Base-by-base conservation (phyloP, 176 grass and related monocot species). In the Aechmea fasciata region DNA sequence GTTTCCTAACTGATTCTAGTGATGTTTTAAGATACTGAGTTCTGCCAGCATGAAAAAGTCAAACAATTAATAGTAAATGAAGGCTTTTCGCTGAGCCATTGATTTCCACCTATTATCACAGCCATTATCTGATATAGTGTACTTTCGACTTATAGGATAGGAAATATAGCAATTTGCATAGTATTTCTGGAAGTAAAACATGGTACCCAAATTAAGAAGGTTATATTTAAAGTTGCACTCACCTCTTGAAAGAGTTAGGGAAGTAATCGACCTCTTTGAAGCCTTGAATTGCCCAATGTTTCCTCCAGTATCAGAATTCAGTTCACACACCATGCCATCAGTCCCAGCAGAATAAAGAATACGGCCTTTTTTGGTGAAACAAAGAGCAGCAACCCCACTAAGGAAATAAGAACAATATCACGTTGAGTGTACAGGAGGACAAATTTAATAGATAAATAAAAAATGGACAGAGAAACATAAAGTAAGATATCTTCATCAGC, bases 321-420 rank as follows among this genome's bases (percentile, higher is more conserved):
- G 52, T 54, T 66, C 75, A 78, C 49, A 86, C 71, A 86, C 61
- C 55, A 71, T 24, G 50, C 84, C 84, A 78, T 86, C 84, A 12
- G 24, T 54, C 17, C 70, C 71, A 57, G 74, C 74, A 25, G 74
- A 81, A 51, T 78, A 78, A 74, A 86, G 29, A 64, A 82, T 48
- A 18, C 72, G 22, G 13, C 75, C 75, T 54, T 82, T 71, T 59
- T 77, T 81, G 41, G 70, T 63, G 47, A 87, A 78, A 73, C 47
- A 77, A 69, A 87, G 79, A 67, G 79, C 76, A 71, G 73, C 75
- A 50, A 87, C 79, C 74, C 75, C 71, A 15, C 79, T 87, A 51
- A 11, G 66, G 59, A 51, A 69, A 77, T 69, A 62, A 87, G 61
- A 69, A 82, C 69, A 7, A 73, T 7, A 64, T 80, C 17, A 55